Evolutionary conservation across 1,284 basidiomycete genomes (phyloP).

Genomic region (Hemileia vastatrix): DNA sequence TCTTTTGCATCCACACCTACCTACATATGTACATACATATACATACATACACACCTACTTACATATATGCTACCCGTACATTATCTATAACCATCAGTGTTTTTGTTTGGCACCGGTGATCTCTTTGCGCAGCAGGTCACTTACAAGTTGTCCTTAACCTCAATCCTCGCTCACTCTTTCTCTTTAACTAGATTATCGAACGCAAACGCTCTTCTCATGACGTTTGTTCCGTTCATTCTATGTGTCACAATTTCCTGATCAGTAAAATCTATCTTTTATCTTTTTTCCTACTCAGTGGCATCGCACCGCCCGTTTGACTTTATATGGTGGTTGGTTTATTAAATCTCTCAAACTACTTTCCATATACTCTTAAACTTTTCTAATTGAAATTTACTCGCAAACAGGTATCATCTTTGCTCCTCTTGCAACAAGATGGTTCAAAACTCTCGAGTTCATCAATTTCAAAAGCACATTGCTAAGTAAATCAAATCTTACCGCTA

Average conservation of each 20-base stretch:
- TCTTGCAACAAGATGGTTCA: slow-evolving; percentile 19
- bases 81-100: not conserved
- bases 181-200: not conserved
- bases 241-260: not conserved
- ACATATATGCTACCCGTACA: not conserved
- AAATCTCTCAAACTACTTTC: not conserved
- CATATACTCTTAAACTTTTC: not conserved
- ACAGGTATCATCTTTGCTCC: slow-evolving; percentile 19
- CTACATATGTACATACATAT: not conserved
- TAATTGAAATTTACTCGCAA: not conserved
- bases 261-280: not conserved
- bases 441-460: slow-evolving; percentile 20
- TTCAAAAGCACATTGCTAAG: slow-evolving; percentile 8
- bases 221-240: not conserved
- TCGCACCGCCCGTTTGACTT: slow-evolving; percentile 9
- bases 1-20: not conserved
- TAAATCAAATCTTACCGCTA: not conserved
- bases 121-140: slow-evolving; percentile 18
- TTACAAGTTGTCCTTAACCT: not conserved
- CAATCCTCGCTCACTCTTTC: not conserved
- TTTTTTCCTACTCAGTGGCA: slow-evolving; percentile 5
- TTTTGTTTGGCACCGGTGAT: slow-evolving; percentile 16
- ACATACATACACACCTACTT: not conserved
- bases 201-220: not conserved
- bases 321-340: slow-evolving; percentile 6